Conservation (phyloP, 208 protist species). For the Trypanosoma scelopori region DNA sequence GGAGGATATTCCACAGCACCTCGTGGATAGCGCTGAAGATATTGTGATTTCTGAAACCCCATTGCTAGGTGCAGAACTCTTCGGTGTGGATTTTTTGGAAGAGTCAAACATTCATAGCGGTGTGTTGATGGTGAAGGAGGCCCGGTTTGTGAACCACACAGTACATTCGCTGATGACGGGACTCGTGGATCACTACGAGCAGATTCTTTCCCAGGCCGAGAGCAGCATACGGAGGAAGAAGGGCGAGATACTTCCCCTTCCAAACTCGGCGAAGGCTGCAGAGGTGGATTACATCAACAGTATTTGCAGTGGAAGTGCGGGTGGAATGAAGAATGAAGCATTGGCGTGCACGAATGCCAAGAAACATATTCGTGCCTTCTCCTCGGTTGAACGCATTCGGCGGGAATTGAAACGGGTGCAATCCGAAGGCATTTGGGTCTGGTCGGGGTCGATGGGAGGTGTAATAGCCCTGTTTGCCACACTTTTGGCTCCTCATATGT, state of each 20-base stretch:
- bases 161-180: constrained; percentile 46
- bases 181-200: constrained; percentile 45
- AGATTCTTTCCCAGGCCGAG: constrained; percentile 26
- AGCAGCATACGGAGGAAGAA: constrained; percentile 9
- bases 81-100: constrained; percentile 69
- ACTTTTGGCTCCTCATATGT: constrained; percentile 52
- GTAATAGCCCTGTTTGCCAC: constrained; percentile 50
- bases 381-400: constrained; percentile 30
- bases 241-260: background rate
- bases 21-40: constrained; percentile 48
- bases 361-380: constrained; percentile 28
- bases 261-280: background rate
- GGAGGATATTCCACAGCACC: constrained; percentile 29
- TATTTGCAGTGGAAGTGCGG: background rate
- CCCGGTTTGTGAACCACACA: constrained; percentile 67
- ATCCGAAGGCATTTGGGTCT: constrained; percentile 72
- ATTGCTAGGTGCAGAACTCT: constrained; percentile 57
- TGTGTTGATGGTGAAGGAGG: constrained; percentile 57
- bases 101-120: constrained; percentile 71
- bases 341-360: constrained; percentile 14
- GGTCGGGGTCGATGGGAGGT: constrained; percentile 77
- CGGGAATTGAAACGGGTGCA: constrained; percentile 44
- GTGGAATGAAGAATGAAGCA: background rate
- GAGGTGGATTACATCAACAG: constrained; percentile 26
- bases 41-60: constrained; percentile 41